Percentiles rank a stretch among this genome's conserved stretches.
Conservation (phyloP, 345 rosid genomes). For the Eucalyptus sp. region DNA sequence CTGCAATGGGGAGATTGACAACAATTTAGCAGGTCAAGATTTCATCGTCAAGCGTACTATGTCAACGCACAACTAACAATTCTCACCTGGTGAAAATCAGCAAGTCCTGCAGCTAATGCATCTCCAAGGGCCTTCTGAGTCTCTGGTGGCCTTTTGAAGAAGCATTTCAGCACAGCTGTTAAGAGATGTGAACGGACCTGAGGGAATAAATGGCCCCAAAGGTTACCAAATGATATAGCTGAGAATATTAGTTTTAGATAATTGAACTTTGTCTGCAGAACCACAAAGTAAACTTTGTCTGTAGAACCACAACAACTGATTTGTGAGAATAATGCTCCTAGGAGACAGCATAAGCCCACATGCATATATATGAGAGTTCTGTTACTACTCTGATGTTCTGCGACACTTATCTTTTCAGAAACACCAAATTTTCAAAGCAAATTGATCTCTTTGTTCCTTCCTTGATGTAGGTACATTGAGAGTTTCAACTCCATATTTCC, state of each 20-base stretch:
- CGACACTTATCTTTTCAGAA: background rate
- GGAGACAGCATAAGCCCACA: background rate
- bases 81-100: constrained; percentile 83
- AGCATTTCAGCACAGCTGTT: constrained; percentile 93
- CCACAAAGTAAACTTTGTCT: background rate
- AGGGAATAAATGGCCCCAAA: background rate
- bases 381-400: background rate
- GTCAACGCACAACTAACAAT: background rate
- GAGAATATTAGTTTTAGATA: background rate
- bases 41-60: background rate
- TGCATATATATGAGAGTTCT: background rate
- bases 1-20: constrained; percentile 20
- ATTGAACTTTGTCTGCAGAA: background rate
- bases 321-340: background rate
- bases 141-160: constrained; percentile 93
- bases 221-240: background rate
- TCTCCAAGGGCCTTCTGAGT: constrained; percentile 83
- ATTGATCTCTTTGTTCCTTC: background rate
- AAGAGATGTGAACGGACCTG: constrained; percentile 98
- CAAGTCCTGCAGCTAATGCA: constrained; percentile 79
- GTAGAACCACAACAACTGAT: background rate
- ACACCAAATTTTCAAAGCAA: background rate
- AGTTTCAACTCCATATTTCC: background rate
- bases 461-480: background rate
- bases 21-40: background rate